Base-by-base conservation (phyloP, 1,284 basidiomycete genomes). In the Hypsizygus ulmarius region DNA sequence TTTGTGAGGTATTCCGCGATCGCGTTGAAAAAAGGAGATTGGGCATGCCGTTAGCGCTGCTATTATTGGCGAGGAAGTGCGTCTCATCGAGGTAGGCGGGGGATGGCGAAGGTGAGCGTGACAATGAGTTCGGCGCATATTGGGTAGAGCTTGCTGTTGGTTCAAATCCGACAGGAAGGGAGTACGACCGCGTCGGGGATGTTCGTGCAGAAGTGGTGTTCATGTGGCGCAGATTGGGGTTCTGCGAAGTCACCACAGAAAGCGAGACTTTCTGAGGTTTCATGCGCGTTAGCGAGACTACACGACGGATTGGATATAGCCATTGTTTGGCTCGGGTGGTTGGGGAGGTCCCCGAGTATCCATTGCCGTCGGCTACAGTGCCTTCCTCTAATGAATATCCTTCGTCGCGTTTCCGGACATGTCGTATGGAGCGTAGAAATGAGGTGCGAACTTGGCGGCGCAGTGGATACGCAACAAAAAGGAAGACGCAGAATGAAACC, bases 341-440 rank as follows among this genome's bases (percentile, higher is more conserved):
- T 18, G 51, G 56, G 9, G 57, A 55, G 14, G 53, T 49, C 12
- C 37, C 18, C 3, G 10, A 29, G 15, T 39, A 33, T 38, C 39
- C 38, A 41, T 43, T 47, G 12, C 63, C 61, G 6, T 66, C 64
- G 16, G 60, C 41, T 25, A 59, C 32, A 18, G 59, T 60, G 2
- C 84, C 84, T 64, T 86, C 85, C 59, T 87, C 86, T 70, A 87
- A 69, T 28, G 74, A 63, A 55, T 78, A 77, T 4, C 64, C 64
- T 39, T 77, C 70, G 14, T 73, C 69, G 48, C 72, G 65, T 49
- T 61, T 66, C 53, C 53, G 67, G 56, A 45, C 65, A 54, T 64
- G 60, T 27, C 77, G 74, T 5, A 76, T 56, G 32, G 69, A 65
- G 25, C 80, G 77, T 30, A 82, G 73, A 38, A 74, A 68, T 18